Evolutionary conservation across 768 basidiomycete genomes (phyloP), one percentile per base, ranked within the genome.

Genomic region (Tulasnella sp.): DNA sequence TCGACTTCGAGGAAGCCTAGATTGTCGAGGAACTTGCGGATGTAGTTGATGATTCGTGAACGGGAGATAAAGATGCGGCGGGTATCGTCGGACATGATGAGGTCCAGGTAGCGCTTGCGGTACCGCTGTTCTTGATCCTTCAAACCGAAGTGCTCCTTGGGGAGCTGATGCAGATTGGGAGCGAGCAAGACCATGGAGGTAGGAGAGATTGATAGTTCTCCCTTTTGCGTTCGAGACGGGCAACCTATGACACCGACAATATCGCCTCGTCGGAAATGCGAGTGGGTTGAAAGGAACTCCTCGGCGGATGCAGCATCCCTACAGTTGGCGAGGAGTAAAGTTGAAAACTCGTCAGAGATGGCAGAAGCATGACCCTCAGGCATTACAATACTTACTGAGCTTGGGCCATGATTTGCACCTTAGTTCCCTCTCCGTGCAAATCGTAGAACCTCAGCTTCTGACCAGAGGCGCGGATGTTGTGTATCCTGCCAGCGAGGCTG

Each of bases 71-170:
- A 99, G 75, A 95, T 89, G 76, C 89, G 88, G 74, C 97, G 89
- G 19, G 94, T 93, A 75, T 88, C 86, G 44, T 92, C 90, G 80
- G 92, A 95, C 80, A 99, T 85, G 82, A 99, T 97, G 74, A 99
- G 88, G 81, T 99, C 97, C 75, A 99, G 89, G 83, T 98, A 98
- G 69, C 97, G 90, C 89, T 98, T 98, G 81, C 97, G 87, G 84
- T 98, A 98, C 59, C 97, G 89, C 41, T 92, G 93, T 82, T 98
- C 97, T 79, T 94, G 92, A 81, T 99, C 96, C 85, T 96, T 96
- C 77, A 99, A 84, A 59, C 96, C 97, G 74, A 91, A 95, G 81
- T 94, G 93, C 71, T 87, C 84, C 0, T 92, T 95, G 70, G 96
- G 96, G 12, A 98, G 86, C 80, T 95, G 95, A 82, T 98, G 96